phyloP scores from a whole-genome alignment of 306 rosid species.

The Lotus japonicus region DNA sequence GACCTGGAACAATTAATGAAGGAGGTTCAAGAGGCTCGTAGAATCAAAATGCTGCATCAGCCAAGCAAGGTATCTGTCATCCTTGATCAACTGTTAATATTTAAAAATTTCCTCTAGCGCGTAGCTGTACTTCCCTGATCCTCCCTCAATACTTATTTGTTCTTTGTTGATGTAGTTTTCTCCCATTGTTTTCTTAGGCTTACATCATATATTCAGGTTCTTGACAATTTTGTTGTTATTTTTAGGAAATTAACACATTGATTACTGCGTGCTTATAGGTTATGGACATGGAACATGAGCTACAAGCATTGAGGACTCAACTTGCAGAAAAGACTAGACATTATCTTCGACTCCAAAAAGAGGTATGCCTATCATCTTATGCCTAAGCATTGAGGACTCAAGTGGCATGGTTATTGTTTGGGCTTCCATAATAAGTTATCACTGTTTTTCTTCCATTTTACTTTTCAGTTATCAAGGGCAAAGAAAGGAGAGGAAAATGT shows the following conservation, averaged over 20 bases:
- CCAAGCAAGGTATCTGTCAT: conserved; percentile 72
- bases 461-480: conserved; percentile 53
- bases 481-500: conserved; percentile 52
- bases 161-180: neutral
- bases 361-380: conserved; percentile 38
- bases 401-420: too few species aligned
- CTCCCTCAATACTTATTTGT: neutral
- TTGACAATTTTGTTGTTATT: neutral
- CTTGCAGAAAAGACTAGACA: conserved; percentile 74
- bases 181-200: neutral
- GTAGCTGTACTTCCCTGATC: neutral
- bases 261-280: conserved; percentile 42
- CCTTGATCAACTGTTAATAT: neutral
- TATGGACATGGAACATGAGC: conserved; percentile 97
- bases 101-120: neutral
- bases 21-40: conserved; percentile 96
- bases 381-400: too few species aligned
- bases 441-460: conserved; percentile 5
- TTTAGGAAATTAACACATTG: conserved; percentile 1
- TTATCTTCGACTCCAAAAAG: conserved; percentile 72
- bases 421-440: neutral
- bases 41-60: conserved; percentile 93
- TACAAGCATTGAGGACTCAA: conserved; percentile 77
- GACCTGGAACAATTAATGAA: conserved; percentile 86
- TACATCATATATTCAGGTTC: neutral